Base-by-base conservation (phyloP, 345 rosid species). In the Tarenaya hassleriana region DNA sequence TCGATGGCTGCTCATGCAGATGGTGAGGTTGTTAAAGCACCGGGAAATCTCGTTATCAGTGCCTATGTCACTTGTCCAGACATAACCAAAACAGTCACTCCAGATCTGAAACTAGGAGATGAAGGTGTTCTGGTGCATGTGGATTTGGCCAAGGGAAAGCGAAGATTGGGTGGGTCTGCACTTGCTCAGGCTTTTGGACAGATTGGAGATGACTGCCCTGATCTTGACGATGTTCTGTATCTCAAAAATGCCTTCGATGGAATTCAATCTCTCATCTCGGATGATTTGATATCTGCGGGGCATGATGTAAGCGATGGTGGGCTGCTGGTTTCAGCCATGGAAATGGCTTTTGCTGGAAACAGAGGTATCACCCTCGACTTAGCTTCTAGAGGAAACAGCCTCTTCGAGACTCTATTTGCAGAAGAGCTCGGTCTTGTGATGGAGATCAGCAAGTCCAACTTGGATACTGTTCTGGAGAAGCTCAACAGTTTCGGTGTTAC, bases 261-360 rank as follows among this genome's bases (percentile, higher is more conserved):
- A 41, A 73, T 84, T 62, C 97, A 90, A 67, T 68, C 75, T 68
- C 84, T 90, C 34, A 60, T 90, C 31, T 69, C 55, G 8, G 71
- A 74, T n/a, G 73, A 73, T 32, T 64, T 86, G 58, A 73, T 84
- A 58, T 86, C 86, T 31, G 86, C 97, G 1, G 97, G 96, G 46
- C 97, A 90, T 35, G 97, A 90, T 67, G 82, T 90, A 33, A 86
- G 97, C 42, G 97, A 90, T 67, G 97, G 97, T 42, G 97, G 96
- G 54, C 66, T 84, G n/a, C 42, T 86, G 41, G 79, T 82, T 17
- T 71, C 84, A 12, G 82, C 76, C 48, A 47, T 90, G 51, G 97
- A 90, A 70, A 90, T 90, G 97, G 85, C 97, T 38, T 86, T 84
- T 75, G 94, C 91, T 57, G 97, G 97, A 59, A 82, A 90, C 60